phyloP scores from a whole-genome alignment of 1,139 yeast species.

The Sporopachydermia cereana region DNA sequence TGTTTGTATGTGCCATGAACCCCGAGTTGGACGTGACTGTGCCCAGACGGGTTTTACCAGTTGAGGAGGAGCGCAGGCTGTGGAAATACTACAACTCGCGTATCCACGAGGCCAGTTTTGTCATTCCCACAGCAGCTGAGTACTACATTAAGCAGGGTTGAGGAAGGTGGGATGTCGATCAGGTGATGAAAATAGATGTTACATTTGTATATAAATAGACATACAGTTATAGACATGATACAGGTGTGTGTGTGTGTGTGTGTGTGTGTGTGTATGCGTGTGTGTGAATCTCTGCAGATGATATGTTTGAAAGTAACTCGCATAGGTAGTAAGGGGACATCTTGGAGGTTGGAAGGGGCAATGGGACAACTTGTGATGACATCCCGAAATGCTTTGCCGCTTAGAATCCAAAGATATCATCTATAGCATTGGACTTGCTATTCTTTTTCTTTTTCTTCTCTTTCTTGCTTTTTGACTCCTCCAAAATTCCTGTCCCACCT shows the following conservation, averaged over 20 bases:
- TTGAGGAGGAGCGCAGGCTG: conserved; percentile 37
- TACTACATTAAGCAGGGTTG: neutral
- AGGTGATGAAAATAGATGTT: too few species aligned
- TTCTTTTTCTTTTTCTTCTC: conserved; percentile 6
- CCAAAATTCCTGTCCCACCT: too few species aligned
- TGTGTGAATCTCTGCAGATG: too few species aligned
- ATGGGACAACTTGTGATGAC: too few species aligned
- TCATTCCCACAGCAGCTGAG: conserved; percentile 81
- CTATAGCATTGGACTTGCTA: conserved; percentile 15
- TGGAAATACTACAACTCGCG: conserved; percentile 64
- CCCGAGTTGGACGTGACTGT: conserved; percentile 33
- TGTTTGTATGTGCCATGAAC: conserved; percentile 71
- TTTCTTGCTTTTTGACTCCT: neutral
- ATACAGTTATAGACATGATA: too few species aligned
- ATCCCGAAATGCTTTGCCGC: neutral
- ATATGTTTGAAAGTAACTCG: too few species aligned
- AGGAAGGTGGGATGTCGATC: too few species aligned
- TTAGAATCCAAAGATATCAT: conserved; percentile 22
- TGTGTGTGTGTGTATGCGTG: too few species aligned
- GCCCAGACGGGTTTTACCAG: conserved; percentile 43
- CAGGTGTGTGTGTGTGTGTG: too few species aligned
- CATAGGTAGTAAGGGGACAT: too few species aligned
- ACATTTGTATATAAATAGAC: too few species aligned
- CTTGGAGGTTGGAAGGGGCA: too few species aligned
- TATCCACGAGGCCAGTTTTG: conserved; percentile 71